A percentile compares a stretch with the other conserved stretches of the same genome.
Conservation (phyloP, 345 rosid species). For the Gossypium australe region DNA sequence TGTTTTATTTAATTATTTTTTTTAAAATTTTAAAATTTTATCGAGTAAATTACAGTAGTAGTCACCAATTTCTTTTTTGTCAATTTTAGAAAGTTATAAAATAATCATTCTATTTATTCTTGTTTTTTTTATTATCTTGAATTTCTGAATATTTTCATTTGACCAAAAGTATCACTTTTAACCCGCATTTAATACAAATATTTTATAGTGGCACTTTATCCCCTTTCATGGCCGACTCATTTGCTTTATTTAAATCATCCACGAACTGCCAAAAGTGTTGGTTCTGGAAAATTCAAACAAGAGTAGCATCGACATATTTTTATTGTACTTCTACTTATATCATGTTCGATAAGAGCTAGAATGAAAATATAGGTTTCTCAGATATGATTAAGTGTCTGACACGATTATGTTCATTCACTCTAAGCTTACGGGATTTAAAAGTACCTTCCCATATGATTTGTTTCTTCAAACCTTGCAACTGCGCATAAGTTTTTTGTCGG, state of each 20-base stretch:
- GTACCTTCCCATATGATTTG: constrained; percentile 59
- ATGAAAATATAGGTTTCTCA: neutral
- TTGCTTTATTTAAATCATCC: constrained; percentile 53
- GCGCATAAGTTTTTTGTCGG: constrained; percentile 11
- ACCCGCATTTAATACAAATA: too few relatives aligned
- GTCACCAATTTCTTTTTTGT: too few relatives aligned
- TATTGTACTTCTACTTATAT: neutral
- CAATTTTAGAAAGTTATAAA: too few relatives aligned
- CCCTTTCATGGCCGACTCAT: constrained; percentile 43
- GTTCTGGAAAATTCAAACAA: constrained; percentile 39
- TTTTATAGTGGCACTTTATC: constrained; percentile 28
- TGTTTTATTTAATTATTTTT: too few relatives aligned
- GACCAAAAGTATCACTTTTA: too few relatives aligned
- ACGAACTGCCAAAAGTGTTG: too few relatives aligned
- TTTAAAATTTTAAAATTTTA: too few relatives aligned
- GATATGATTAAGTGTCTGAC: neutral
- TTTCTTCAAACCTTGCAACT: constrained; percentile 47
- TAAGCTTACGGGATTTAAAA: neutral
- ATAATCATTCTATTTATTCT: too few relatives aligned
- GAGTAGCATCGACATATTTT: neutral
- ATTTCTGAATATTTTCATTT: too few relatives aligned
- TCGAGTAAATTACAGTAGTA: too few relatives aligned
- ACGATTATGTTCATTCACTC: neutral
- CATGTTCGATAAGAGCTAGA: neutral
- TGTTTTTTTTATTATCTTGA: too few relatives aligned